phyloP scores from a whole-genome alignment of 345 rosid species.

The Viola odorata region DNA sequence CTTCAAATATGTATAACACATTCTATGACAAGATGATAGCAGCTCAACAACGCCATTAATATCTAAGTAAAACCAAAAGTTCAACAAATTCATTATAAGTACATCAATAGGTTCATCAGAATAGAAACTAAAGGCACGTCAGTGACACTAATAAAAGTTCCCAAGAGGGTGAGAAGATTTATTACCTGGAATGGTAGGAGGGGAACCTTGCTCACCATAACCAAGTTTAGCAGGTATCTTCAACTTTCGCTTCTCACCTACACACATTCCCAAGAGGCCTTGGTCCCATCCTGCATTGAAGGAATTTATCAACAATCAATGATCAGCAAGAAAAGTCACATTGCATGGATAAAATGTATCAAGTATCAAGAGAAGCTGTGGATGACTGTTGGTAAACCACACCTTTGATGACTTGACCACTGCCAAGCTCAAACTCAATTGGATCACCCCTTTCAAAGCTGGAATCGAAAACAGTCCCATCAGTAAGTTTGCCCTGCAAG shows the following conservation, averaged over 20 bases:
- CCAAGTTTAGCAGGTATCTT: constrained; percentile 95
- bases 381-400: constrained; percentile 3
- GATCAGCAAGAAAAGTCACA: constrained; percentile 1
- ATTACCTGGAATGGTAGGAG: constrained; percentile 89
- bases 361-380: background rate
- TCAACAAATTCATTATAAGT: background rate
- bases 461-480: constrained; percentile 94
- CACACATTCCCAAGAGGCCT: constrained; percentile 79
- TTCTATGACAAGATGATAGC: too few species aligned
- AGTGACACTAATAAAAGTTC: too few species aligned
- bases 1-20: too few species aligned
- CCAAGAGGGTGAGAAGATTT: background rate
- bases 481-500: constrained; percentile 81
- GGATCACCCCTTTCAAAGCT: constrained; percentile 98
- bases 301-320: background rate
- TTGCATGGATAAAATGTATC: background rate
- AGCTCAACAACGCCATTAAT: too few species aligned
- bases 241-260: constrained; percentile 89
- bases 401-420: constrained; percentile 97
- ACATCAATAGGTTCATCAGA: background rate
- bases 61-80: background rate
- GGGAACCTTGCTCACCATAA: constrained; percentile 84
- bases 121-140: background rate
- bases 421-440: constrained; percentile 89
- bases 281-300: constrained; percentile 88